Base-by-base conservation (phyloP, 768 basidiomycete genomes). In the Phylloporus rhodoxanthus region DNA sequence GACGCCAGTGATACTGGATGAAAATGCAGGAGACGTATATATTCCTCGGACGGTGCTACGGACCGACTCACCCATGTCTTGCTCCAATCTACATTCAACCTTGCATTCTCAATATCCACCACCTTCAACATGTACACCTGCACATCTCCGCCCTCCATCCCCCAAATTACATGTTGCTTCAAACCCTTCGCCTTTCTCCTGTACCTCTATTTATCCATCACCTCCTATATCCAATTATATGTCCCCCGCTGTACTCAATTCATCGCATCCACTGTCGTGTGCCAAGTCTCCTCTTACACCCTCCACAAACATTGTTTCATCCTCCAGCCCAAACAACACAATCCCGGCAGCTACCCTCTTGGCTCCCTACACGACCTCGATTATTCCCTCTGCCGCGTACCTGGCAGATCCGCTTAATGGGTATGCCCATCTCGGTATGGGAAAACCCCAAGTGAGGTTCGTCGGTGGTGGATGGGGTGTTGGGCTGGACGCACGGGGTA, bases 381-480 rank as follows among this genome's bases (percentile, higher is more conserved):
- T 94, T 45, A 75, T 80, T 14, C 82, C 86, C 3, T 80, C 81
- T 17, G 70, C 82, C 0, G 61, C 73, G 1, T 96, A 96, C 66
- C 75, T 91, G 25, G 63, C 73, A 4, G 87, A 93, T 58, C 86
- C 90, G 0, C 76, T 90, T 55, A 95, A 93, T 60, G 85, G 84
- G n/a, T 96, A 95, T 59, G 80, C 84, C 0, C 81, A 84, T 53
- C 73, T 84, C 15, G 91, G 92, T 9, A 78, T 86, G 69, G 87
- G 90, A 28, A 92, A 91, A 61, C 86, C 86, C 0, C 83, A 81
- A 55, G 91, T 95, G 0, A 85, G 90, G 52, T 73, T 87, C 13
- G 63, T 96, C 2, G 87, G 85, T 0, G 81, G 81, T 0, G 91
- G 90, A 0, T 72, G 92, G 43, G 84, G 83, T 52, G 61, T 94